Percentiles rank a stretch among this genome's conserved stretches.
Conservation (phyloP, 1,139 yeast genomes). For the Yamadazyma buinensis region DNA sequence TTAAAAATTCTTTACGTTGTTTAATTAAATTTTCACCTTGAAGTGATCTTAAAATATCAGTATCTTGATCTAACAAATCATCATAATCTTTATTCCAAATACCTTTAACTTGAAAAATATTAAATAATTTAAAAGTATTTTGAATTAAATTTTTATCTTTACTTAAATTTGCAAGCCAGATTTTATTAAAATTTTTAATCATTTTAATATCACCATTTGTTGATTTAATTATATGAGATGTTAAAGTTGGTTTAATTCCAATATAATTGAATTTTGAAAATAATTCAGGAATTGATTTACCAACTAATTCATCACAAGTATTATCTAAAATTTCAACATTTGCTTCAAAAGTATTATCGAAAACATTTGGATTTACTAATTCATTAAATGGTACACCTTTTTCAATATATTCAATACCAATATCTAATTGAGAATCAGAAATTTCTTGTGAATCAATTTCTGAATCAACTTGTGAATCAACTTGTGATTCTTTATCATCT, state of each 20-base stretch:
- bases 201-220: slow-evolving; percentile 19
- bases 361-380: slow-evolving; percentile 1
- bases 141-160: slow-evolving; percentile 5
- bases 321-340: neutral
- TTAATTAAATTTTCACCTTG: slow-evolving; percentile 20
- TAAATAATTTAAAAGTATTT: slow-evolving; percentile 7
- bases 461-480: neutral
- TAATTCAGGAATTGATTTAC: slow-evolving; percentile 10
- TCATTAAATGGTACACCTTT: neutral
- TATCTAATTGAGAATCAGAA: slow-evolving; percentile 7
- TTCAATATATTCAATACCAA: slow-evolving; percentile 2
- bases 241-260: slow-evolving; percentile 24
- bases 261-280: slow-evolving; percentile 16
- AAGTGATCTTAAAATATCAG: slow-evolving; percentile 15
- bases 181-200: slow-evolving; percentile 12
- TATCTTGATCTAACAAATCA: slow-evolving; percentile 15
- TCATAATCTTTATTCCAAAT: slow-evolving; percentile 28
- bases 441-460: neutral
- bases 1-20: slow-evolving; percentile 21
- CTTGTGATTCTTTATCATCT: neutral
- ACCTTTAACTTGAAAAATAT: slow-evolving; percentile 17
- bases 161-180: slow-evolving; percentile 6
- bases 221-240: slow-evolving; percentile 26
- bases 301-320: neutral
- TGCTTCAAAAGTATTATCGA: neutral